Conservation (phyloP, 352 stramenopile genomes). For the Blastocystis sp. region DNA sequence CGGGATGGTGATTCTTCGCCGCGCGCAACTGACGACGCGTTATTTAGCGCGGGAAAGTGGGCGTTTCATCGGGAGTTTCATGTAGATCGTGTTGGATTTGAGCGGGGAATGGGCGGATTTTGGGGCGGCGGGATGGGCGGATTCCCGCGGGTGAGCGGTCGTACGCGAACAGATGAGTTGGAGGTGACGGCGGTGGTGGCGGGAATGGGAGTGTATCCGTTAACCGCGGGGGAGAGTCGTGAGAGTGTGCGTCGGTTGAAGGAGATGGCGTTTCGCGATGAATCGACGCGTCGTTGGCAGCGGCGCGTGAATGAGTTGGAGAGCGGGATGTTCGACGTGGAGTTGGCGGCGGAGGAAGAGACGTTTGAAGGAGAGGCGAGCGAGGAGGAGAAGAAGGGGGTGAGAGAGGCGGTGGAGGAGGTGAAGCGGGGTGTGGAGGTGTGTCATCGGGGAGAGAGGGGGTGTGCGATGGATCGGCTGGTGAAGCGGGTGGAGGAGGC, state of each 20-base stretch:
- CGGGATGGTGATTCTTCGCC: not conserved
- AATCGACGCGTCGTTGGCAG: not conserved
- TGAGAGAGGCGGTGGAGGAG: not conserved
- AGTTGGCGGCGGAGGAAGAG: not conserved
- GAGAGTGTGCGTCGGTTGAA: not conserved
- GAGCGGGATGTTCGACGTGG: not conserved
- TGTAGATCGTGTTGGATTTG: not conserved
- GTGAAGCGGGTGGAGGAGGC: not conserved
- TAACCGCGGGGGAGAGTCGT: not conserved
- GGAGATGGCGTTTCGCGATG: conserved; percentile 20
- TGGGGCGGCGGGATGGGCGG: no score
- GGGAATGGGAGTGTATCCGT: not conserved
- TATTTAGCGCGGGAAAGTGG: not conserved
- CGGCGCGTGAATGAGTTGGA: conserved; percentile 23
- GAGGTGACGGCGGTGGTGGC: not conserved
- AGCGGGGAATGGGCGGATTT: no score
- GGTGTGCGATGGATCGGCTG: not conserved
- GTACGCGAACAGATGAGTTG: not conserved
- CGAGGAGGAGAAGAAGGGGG: not conserved
- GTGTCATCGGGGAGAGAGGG: not conserved
- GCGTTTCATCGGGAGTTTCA: no score
- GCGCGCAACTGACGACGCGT: not conserved
- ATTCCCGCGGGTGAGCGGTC: not conserved
- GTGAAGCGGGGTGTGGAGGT: not conserved
- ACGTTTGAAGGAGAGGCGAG: not conserved